phyloP scores from a whole-genome alignment of 1,284 basidiomycete genomes.

The Pyrrhoderma noxium region DNA sequence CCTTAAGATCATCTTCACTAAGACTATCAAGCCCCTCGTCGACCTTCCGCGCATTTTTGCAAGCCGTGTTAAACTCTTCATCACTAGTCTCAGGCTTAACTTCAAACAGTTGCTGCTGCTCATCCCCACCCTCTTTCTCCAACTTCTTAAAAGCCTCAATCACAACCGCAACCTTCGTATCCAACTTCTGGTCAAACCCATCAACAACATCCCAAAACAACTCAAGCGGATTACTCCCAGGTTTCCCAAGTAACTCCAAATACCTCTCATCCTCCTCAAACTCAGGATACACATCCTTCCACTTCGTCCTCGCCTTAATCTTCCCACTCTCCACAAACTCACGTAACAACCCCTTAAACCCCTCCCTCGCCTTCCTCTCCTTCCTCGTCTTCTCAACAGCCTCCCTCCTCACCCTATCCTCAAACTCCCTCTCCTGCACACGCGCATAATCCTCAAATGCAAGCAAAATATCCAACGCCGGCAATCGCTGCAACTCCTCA shows the following conservation, averaged over 20 bases:
- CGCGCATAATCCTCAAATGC: conserved; percentile 90
- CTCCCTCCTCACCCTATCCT: conserved; percentile 70
- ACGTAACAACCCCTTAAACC: conserved; percentile 72
- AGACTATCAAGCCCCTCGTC: conserved; percentile 41
- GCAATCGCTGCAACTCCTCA: conserved; percentile 68
- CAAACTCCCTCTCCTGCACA: conserved; percentile 81
- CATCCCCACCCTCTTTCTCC: conserved; percentile 30
- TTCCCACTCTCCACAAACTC: conserved; percentile 60
- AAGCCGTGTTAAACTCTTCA: conserved; percentile 51
- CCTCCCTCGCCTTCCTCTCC: conserved; percentile 84
- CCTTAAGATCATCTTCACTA: conserved; percentile 45
- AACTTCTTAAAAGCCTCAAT: conserved; percentile 52
- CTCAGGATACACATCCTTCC: conserved; percentile 80
- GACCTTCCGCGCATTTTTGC: conserved; percentile 39
- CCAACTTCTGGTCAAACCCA: conserved; percentile 76
- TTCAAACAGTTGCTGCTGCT: conserved; percentile 37
- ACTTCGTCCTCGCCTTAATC: conserved; percentile 79
- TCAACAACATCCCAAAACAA: conserved; percentile 95
- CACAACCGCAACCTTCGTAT: conserved; percentile 60
- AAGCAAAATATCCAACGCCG: conserved; percentile 81
- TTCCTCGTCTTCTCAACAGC: conserved; percentile 78
- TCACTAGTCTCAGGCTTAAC: conserved; percentile 51
- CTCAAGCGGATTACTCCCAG: conserved; percentile 91
- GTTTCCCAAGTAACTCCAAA: conserved; percentile 77
- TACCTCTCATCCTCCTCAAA: conserved; percentile 81